Conservation (phyloP, 1,284 basidiomycete species). For the Tranzscheliella williamsii region DNA sequence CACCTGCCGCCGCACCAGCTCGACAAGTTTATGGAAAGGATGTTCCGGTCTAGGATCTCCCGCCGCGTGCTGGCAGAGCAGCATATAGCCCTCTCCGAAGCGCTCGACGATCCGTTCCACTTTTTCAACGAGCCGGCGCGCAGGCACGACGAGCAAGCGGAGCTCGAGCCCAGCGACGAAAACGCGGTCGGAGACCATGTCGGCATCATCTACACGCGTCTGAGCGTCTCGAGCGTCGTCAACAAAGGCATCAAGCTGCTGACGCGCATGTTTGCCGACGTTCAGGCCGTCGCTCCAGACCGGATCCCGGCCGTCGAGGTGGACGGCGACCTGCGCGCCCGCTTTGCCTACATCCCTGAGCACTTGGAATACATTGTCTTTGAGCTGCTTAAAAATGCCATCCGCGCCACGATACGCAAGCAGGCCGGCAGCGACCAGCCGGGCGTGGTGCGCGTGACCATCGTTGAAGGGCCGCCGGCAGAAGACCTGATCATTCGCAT, state of each 20-base stretch:
- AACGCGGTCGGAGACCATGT: conserved; percentile 66
- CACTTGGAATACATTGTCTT: conserved; percentile 86
- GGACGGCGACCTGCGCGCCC: conserved; percentile 74
- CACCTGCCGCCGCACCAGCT: conserved; percentile 76
- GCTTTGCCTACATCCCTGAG: conserved; percentile 82
- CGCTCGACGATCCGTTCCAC: conserved; percentile 57
- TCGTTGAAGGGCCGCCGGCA: conserved; percentile 53
- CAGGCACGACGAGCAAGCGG: conserved; percentile 3
- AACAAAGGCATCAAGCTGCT: conserved; percentile 72
- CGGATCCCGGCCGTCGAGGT: conserved; percentile 71
- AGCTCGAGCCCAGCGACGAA: not conserved
- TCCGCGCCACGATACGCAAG: conserved; percentile 48
- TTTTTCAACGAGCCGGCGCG: conserved; percentile 42
- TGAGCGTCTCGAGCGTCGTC: conserved; percentile 67
- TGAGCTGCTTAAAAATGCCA: conserved; percentile 79
- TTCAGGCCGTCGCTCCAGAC: conserved; percentile 63
- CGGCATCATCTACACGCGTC: conserved; percentile 80
- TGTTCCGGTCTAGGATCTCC: conserved; percentile 87
- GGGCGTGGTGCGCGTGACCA: conserved; percentile 43
- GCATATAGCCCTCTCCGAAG: conserved; percentile 78
- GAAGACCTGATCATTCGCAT: conserved; percentile 58
- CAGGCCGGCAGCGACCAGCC: conserved; percentile 16
- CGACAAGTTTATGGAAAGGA: conserved; percentile 84
- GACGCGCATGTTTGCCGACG: conserved; percentile 67
- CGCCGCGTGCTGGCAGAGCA: conserved; percentile 85